Base-by-base conservation (phyloP, 2,329 filamentous ascomycete species). In the Aspergillus neoniger region DNA sequence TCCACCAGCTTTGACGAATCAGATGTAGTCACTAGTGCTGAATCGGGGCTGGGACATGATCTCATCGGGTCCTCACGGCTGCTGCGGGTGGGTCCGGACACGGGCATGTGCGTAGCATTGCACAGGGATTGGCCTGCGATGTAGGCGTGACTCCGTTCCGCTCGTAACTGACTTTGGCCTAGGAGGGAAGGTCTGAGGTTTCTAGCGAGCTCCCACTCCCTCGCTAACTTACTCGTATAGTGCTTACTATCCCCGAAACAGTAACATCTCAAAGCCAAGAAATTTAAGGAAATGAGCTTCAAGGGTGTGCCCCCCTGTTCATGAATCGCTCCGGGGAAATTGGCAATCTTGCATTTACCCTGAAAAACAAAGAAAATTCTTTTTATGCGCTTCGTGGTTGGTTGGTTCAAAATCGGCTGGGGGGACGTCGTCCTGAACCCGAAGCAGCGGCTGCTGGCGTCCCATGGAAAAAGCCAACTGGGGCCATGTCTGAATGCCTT, bases 11-110 rank as follows among this genome's bases (percentile, higher is more conserved):
- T 21, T 28, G 54, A 48, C 59, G 43, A 61, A 61, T 54, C 59
- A 58, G 48, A 55, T 39, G 32, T 9, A 10, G 41, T 10, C 47
- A 30, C 44, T 55, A 58, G 44, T 14, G 53, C 30, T 19, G 10
- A 43, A 55, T 55, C 53, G 53, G 53, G 41, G 25, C 28, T 32
- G 43, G 53, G 28, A n/a, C 41, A 55, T 55, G 53, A 55, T 55
- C 53, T 55, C 53, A 55, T 55, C 53, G 53, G 39, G 25, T 30
- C 38, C 52, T 43, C 47, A 50, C 47, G 52, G 36, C 23, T 38
- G 8, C 25, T 19, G 52, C 36, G 52, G 19, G 19, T 36, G 19
- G 21, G 44, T 12, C 21, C 19, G 28, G 36, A 50, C 43, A 50
- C 25, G 43, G 32, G 43, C 55, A 41, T 57, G 43, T 41, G 32